Base-by-base conservation (phyloP, 306 rosid genomes). In the Crotalaria pallida region DNA sequence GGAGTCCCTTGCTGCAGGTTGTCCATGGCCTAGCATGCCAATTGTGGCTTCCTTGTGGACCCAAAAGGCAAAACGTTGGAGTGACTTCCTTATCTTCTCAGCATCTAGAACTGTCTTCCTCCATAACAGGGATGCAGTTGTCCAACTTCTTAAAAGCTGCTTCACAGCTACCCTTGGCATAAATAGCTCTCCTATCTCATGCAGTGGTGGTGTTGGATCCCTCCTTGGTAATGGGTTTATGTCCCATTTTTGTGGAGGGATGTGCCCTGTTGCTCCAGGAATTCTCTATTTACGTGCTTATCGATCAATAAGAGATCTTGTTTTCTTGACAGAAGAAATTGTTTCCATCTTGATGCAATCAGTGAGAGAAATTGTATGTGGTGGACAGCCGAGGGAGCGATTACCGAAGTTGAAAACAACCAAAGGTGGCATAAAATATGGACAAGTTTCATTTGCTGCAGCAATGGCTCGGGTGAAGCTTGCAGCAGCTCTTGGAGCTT, bases 11-110 rank as follows among this genome's bases (percentile, higher is more conserved):
- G 96, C 99, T 26, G 97, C 97, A 15, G 96, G 96, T 58, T 91
- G 97, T 76, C 96, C 97, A 3, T 94, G 99, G 97, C 99, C 99
- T 76, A 91, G 97, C 77, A 94, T 94, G 99, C 92, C 99, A 47
- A 89, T 94, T 56, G 99, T 94, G 55, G 91, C 97, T 59, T 94
- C 99, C 81, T 87, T 94, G 31, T 94, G 99, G 99, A 89, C 97
- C 57, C 99, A 86, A 82, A 94, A 91, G 81, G 99, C 97, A 21
- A 94, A 82, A 77, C 87, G 96, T 33, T 91, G 97, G 99, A 87
- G 84, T 16, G 99, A 94, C 83, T 94, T 87, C 80, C 95, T 94
- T 51, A 81, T 84, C 72, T 88, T 94, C 79, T 87, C 95, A 16
- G 97, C 97, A 34, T 94, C 97, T 66, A 88, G 97, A 26, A 84